Evolutionary conservation across 1,139 yeast species (phyloP).

Genomic region (Geotrichum cucujoidarum): DNA sequence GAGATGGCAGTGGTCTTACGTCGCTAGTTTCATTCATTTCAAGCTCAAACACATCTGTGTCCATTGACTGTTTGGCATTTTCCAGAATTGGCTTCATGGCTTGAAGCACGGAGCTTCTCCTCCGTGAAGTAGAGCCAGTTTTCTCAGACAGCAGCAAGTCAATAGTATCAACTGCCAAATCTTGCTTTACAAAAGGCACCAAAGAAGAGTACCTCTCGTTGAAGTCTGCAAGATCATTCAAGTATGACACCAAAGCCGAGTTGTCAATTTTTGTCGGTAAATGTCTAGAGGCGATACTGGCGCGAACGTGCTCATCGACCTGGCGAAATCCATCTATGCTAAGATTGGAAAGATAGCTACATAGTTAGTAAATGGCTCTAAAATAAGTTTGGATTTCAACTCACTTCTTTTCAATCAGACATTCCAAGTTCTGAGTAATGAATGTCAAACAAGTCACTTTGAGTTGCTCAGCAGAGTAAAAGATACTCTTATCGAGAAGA

Average conservation of each 20-base stretch:
- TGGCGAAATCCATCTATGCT: constrained; percentile 2
- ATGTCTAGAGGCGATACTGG: too few species aligned
- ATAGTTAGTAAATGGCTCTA: background rate
- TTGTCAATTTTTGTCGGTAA: too few species aligned
- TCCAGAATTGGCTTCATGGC: background rate
- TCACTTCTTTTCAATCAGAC: constrained; percentile 50
- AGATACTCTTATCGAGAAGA: constrained; percentile 52
- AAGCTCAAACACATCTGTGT: constrained; percentile 15
- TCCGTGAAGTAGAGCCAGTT: background rate
- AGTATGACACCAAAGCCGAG: constrained; percentile 10
- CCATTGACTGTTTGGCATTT: background rate
- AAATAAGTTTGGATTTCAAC: constrained; percentile 7
- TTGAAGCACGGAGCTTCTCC: constrained; percentile 8
- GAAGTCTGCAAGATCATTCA: constrained; percentile 13
- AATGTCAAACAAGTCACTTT: constrained; percentile 62
- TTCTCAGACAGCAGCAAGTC: constrained; percentile 8
- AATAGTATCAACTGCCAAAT: constrained; percentile 1
- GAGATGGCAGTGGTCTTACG: constrained; percentile 8
- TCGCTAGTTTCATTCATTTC: constrained; percentile 10
- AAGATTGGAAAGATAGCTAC: constrained; percentile 14
- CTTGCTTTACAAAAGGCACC: constrained; percentile 12
- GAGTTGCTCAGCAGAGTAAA: constrained; percentile 50
- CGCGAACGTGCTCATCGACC: constrained; percentile 11
- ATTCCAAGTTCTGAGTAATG: constrained; percentile 60
- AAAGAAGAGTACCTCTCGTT: constrained; percentile 14